These are phyloP conservation scores for Metschnikowia arizonensis DNA, from an alignment of 805 yeast species.

Conservation along the genomic window DNA sequence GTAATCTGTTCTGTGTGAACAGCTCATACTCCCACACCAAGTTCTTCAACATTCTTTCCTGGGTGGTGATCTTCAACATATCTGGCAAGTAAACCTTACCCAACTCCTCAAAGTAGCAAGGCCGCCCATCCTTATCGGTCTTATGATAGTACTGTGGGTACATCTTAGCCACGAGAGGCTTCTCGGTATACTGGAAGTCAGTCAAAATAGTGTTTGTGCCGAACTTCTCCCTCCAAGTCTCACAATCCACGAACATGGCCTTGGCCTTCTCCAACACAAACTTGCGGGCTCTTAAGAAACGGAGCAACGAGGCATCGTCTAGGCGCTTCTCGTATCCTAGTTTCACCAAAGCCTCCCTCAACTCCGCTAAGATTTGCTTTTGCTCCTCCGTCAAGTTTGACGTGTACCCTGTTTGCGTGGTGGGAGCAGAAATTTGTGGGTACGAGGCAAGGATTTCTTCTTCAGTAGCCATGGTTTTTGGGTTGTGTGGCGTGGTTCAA, in stretches of 20 bases:
- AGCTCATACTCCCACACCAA: conserved; percentile 97
- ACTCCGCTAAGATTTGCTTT: conserved; percentile 49
- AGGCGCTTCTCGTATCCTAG: conserved; percentile 71
- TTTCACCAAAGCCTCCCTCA: conserved; percentile 54
- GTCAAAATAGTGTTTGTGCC: conserved; percentile 82
- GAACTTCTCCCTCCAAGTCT: conserved; percentile 83
- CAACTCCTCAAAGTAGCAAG: conserved; percentile 89
- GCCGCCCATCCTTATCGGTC: conserved; percentile 95
- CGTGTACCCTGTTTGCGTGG: conserved; percentile 69
- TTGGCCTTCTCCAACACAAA: conserved; percentile 77
- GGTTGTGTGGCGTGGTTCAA: not conserved
- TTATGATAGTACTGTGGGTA: conserved; percentile 98
- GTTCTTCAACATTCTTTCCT: conserved; percentile 93
- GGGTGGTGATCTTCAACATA: conserved; percentile 90
- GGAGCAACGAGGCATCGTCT: conserved; percentile 78
- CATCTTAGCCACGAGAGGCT: conserved; percentile 78
- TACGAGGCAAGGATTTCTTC: conserved; percentile 50
- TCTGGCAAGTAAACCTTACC: conserved; percentile 86
- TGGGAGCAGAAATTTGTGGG: conserved; percentile 66
- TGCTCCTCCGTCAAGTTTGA: conserved; percentile 75
- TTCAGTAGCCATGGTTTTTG: conserved; percentile 24
- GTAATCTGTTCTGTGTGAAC: conserved; percentile 76
- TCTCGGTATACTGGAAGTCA: conserved; percentile 92
- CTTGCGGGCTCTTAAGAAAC: conserved; percentile 93
- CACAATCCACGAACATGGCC: conserved; percentile 82